Percentiles rank a stretch among this genome's conserved stretches.
These are phyloP conservation scores for Naganishia cerealis DNA, from an alignment of 1,284 basidiomycete species.

Conservation along the genomic window DNA sequence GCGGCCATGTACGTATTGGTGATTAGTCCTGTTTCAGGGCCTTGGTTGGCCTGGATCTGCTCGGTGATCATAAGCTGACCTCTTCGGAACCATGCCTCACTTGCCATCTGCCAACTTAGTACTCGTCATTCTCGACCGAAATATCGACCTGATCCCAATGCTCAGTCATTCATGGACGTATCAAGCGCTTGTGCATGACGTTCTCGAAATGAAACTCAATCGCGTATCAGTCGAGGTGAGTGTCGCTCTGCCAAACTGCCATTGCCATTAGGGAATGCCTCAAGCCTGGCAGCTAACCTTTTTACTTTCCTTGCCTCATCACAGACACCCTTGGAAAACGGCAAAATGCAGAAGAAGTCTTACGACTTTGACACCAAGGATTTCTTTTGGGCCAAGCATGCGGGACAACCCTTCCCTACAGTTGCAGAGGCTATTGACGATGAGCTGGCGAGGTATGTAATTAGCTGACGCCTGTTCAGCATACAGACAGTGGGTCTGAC, in stretches of 20 bases:
- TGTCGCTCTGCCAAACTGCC: background rate
- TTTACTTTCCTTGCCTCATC: background rate
- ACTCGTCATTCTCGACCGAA: constrained; percentile 88
- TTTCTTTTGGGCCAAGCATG: constrained; percentile 98
- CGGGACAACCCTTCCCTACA: constrained; percentile 93
- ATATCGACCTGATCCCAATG: constrained; percentile 92
- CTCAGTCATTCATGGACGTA: constrained; percentile 99
- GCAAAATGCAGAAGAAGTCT: constrained; percentile 71
- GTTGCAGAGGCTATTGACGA: constrained; percentile 96
- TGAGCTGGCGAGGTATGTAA: constrained; percentile 70
- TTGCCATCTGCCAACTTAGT: constrained; percentile 58
- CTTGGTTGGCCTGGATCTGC: background rate
- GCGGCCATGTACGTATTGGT: constrained; percentile 67
- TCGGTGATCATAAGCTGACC: background rate
- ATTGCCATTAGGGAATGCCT: background rate
- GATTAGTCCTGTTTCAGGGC: background rate
- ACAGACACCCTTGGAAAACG: constrained; percentile 58
- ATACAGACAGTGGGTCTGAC: background rate
- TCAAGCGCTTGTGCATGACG: constrained; percentile 96
- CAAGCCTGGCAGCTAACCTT: constrained; percentile 3
- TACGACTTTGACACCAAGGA: constrained; percentile 98
- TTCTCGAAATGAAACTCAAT: constrained; percentile 94
- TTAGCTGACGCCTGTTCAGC: background rate
- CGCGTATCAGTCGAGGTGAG: constrained; percentile 75
- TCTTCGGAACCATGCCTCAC: background rate